Conservation (phyloP, 805 yeast genomes). For the Metschnikowia aberdeeniae region DNA sequence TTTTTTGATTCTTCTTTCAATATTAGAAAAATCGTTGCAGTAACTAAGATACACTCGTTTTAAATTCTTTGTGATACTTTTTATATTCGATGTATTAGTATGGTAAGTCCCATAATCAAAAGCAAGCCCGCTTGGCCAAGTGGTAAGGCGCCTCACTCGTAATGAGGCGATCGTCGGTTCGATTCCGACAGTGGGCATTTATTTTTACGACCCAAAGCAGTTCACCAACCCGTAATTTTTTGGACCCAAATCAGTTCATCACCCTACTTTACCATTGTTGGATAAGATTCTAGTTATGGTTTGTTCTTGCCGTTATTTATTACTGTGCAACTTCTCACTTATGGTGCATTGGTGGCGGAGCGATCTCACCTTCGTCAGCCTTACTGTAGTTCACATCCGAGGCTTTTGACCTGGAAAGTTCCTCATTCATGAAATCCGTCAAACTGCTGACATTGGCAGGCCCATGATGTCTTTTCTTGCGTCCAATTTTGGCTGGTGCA, state of each 20-base stretch:
- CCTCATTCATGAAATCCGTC: conserved; percentile 42
- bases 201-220: neutral
- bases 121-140: conserved; percentile 48
- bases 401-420: conserved; percentile 38
- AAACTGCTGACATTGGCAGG: conserved; percentile 24
- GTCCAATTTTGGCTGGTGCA: conserved; percentile 13
- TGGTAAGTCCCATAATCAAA: neutral
- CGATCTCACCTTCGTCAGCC: conserved; percentile 1
- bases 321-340: neutral
- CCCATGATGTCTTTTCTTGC: conserved; percentile 28
- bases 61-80: no score
- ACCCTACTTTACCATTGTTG: no score
- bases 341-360: conserved; percentile 16
- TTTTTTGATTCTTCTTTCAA: no score
- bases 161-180: conserved; percentile 54
- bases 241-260: no score
- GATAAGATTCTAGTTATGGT: no score
- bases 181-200: conserved; percentile 49
- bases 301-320: no score
- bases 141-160: conserved; percentile 55
- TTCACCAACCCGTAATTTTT: conserved; percentile 6
- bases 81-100: no score
- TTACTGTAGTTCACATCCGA: conserved; percentile 21
- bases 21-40: no score
- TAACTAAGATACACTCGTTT: no score